Base-by-base conservation (phyloP, 75 land plant genomes). In the Pseudotsuga menziesii region DNA sequence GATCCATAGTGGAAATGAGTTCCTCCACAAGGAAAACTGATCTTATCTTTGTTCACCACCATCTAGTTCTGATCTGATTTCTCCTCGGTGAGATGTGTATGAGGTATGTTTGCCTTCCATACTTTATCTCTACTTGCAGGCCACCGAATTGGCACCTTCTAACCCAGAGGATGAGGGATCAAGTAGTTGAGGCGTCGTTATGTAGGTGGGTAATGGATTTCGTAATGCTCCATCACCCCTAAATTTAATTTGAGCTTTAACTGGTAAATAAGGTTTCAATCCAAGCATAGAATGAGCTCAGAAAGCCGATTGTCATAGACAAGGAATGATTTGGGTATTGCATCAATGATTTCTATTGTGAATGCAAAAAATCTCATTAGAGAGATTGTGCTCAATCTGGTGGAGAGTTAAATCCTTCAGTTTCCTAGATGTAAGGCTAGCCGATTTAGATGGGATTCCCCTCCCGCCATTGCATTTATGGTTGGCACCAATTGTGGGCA, bases 21-120 rank as follows among this genome's bases (percentile, higher is more conserved):
- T n/a, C 97, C 97, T 27, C 97, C 97, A 39, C 97, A 95, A 20
- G 97, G 97, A 75, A 94, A 94, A 78, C 84, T 90, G 61, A 92
- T 94, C 79, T 94, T 92, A 17, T 94, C 90, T 57, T 88, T 93
- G 59, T 85, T 88, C 15, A 94, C 91, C 76, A 90, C 91, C 97
- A 94, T 94, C 97, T 94, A 94, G 35, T 88, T 83, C 80, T 94
- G 97, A 22, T 84, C 84, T 5, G 95, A 92, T 76, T 94, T 94
- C 81, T 92, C 95, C 25, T 72, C n/a, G 25, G 98, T 93, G 56
- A 94, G 91, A 75, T 93, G 94, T 22, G 91, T 92, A 74, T 94
- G 98, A 48, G 98, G 98, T 56, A 94, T 91, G 69, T 94, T 94
- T 8, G 83, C 91, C 77, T 90, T 91, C 98, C 98, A 94, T 11